phyloP scores from a whole-genome alignment of 1,284 basidiomycete genomes.

The Schizopora paradoxa region DNA sequence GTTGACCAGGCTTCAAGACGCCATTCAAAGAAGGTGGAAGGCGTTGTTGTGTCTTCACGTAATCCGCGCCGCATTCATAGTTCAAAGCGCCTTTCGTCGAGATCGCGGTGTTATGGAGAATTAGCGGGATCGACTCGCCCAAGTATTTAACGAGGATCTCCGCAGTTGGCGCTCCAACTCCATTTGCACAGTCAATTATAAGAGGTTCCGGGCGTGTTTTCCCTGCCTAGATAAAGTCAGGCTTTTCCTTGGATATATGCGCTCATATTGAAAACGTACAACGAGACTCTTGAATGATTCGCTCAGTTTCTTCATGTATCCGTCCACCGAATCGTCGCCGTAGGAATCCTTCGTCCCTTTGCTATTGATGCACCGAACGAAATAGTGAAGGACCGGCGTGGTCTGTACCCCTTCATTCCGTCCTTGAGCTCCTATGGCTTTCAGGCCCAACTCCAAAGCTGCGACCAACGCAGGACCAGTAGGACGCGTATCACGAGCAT shows the following conservation, averaged over 20 bases:
- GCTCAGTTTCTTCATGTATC: slow-evolving; percentile 87
- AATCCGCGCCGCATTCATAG: slow-evolving; percentile 91
- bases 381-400: slow-evolving; percentile 94
- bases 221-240: slow-evolving; percentile 42
- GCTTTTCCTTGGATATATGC: neutral
- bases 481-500: slow-evolving; percentile 90
- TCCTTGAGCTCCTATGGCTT: slow-evolving; percentile 58
- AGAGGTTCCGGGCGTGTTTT: slow-evolving; percentile 58
- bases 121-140: slow-evolving; percentile 48
- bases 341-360: slow-evolving; percentile 71
- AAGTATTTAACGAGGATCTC: slow-evolving; percentile 53
- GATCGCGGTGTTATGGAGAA: slow-evolving; percentile 65
- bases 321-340: slow-evolving; percentile 80
- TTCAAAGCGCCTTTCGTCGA: slow-evolving; percentile 76
- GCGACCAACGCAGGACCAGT: slow-evolving; percentile 80
- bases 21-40: slow-evolving; percentile 70
- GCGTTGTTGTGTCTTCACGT: slow-evolving; percentile 89
- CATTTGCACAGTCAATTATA: slow-evolving; percentile 95
- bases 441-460: slow-evolving; percentile 82
- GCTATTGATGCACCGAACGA: slow-evolving; percentile 88
- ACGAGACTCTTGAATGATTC: slow-evolving; percentile 83
- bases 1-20: slow-evolving; percentile 60
- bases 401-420: slow-evolving; percentile 82
- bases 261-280: slow-evolving; percentile 34
- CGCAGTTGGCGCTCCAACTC: slow-evolving; percentile 82